Evolutionary conservation across 495 filamentous ascomycete species (phyloP).

Genomic region (Aspergillus wentii): DNA sequence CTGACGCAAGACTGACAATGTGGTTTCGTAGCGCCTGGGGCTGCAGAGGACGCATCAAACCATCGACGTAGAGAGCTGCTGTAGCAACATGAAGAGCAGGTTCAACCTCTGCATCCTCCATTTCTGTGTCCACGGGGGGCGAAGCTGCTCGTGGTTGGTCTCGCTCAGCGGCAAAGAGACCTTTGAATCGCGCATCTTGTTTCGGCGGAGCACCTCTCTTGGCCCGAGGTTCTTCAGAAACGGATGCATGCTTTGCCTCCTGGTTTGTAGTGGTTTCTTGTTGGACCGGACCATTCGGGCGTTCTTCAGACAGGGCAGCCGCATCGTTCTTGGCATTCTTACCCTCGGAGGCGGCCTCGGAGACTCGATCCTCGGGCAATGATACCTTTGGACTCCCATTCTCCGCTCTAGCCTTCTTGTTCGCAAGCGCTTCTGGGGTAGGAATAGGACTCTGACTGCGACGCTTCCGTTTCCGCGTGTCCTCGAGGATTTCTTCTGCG

Average conservation of each 20-base stretch:
- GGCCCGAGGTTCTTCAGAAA: conserved; percentile 1
- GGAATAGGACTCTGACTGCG: conserved; percentile 64
- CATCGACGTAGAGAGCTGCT: conserved; percentile 79
- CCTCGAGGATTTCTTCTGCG: conserved; percentile 42
- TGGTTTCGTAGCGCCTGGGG: conserved; percentile 58
- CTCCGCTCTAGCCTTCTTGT: conserved; percentile 39
- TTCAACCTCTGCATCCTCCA: conserved; percentile 45
- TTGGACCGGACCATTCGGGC: conserved; percentile 1
- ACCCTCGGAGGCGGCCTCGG: conserved; percentile 10
- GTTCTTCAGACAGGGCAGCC: conserved; percentile 4
- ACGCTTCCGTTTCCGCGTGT: conserved; percentile 68
- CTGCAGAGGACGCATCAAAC: conserved; percentile 85
- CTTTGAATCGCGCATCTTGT: conserved; percentile 49
- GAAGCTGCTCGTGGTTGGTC: conserved; percentile 16
- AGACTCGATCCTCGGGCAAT: conserved; percentile 23
- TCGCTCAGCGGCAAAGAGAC: conserved; percentile 38
- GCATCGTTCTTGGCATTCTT: conserved; percentile 2
- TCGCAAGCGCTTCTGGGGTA: conserved; percentile 38
- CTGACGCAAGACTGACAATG: conserved; percentile 60
- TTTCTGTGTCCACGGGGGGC: conserved; percentile 20
- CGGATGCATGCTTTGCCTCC: not conserved
- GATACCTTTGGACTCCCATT: conserved; percentile 22
- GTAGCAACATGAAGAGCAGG: conserved; percentile 83
- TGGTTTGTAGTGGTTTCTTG: not conserved
- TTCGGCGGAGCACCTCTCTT: conserved; percentile 18